Percentiles rank a stretch among this genome's conserved stretches.
Conservation (phyloP, 768 basidiomycete genomes). For the Pisolithus orientalis region DNA sequence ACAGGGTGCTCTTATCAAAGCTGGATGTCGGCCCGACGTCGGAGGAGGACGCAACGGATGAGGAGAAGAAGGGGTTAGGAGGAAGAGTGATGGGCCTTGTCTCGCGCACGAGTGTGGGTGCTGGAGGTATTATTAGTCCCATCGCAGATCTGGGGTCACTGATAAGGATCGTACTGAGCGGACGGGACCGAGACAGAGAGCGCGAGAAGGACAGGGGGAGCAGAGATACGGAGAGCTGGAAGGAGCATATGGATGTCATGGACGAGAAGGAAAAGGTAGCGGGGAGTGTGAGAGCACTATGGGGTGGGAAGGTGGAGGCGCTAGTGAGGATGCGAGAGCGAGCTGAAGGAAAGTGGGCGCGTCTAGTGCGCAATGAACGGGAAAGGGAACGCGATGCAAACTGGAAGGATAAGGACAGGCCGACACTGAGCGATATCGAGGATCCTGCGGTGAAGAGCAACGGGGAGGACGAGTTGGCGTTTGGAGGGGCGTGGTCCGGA, state of each 20-base stretch:
- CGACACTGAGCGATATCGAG: conserved; percentile 26
- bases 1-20: conserved; percentile 55
- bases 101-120: conserved; percentile 30
- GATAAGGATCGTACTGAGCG: conserved; percentile 36
- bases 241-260: conserved; percentile 15
- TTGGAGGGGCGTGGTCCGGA: conserved; percentile 34
- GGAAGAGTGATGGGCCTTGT: conserved; percentile 35
- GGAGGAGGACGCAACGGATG: conserved; percentile 26
- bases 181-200: conserved; percentile 26
- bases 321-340: conserved; percentile 25
- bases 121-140: conserved; percentile 38
- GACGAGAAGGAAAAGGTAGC: conserved; percentile 31
- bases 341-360: conserved; percentile 12
- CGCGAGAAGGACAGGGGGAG: conserved; percentile 32
- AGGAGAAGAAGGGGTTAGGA: conserved; percentile 25
- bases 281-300: conserved; percentile 29
- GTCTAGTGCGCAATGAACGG: conserved; percentile 15
- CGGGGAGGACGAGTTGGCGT: conserved; percentile 26
- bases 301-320: conserved; percentile 26
- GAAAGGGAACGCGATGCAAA: conserved; percentile 25
- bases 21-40: conserved; percentile 35
- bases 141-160: conserved; percentile 50
- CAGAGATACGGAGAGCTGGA: conserved; percentile 29
- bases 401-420: conserved; percentile 22
- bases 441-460: conserved; percentile 16